Percentiles rank a stretch among this genome's conserved stretches.
phyloP scores from a whole-genome alignment of 2,329 filamentous ascomycete species.

The Colletotrichum gigasporum region DNA sequence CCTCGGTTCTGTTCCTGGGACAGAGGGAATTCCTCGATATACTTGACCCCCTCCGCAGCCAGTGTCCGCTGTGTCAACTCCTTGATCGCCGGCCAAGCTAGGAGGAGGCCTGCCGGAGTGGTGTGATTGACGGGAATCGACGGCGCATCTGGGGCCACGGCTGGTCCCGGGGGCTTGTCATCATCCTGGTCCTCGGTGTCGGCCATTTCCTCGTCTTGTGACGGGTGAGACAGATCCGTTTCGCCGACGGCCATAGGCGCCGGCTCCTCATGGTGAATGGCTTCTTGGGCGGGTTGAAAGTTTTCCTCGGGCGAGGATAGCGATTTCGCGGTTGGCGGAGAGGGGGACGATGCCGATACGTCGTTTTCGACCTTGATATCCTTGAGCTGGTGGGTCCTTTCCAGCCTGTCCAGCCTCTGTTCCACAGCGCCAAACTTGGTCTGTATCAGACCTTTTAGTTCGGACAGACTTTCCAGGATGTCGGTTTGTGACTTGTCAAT shows the following conservation, averaged over 20 bases:
- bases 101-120: constrained; percentile 84
- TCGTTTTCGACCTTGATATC: constrained; percentile 30
- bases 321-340: constrained; percentile 10
- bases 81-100: constrained; percentile 76
- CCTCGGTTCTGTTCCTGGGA: constrained; percentile 79
- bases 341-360: background rate
- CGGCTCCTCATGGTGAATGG: constrained; percentile 2
- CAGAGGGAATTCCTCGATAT: constrained; percentile 78
- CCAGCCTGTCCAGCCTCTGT: constrained; percentile 16
- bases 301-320: background rate
- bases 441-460: constrained; percentile 34
- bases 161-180: constrained; percentile 57
- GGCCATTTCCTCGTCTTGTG: too few species aligned
- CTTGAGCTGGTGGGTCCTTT: background rate
- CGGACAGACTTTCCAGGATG: constrained; percentile 64
- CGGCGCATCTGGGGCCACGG: constrained; percentile 67
- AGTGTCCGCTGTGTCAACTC: constrained; percentile 66
- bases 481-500: constrained; percentile 70
- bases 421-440: constrained; percentile 21
- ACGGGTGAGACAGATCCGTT: constrained; percentile 36
- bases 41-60: constrained; percentile 58
- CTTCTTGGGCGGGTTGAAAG: background rate
- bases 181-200: constrained; percentile 55
- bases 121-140: constrained; percentile 87
- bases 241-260: constrained; percentile 40